These are phyloP conservation scores for Xylaria multiplex DNA, from an alignment of 2,329 filamentous ascomycete genomes.

Conservation along the genomic window DNA sequence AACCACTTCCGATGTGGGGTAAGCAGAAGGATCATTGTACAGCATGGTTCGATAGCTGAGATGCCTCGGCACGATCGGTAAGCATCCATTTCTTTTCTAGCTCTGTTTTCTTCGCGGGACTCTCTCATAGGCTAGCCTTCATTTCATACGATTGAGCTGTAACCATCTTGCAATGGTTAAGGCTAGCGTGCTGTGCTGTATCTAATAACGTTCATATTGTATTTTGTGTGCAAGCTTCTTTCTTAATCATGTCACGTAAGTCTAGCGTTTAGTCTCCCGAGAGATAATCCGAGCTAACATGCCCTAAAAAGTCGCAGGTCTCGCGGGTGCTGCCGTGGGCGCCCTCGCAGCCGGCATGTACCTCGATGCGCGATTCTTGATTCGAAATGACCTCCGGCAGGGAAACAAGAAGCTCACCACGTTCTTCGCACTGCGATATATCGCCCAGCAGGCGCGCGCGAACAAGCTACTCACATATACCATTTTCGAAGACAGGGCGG, in stretches of 20 bases:
- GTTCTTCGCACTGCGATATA: constrained; percentile 6
- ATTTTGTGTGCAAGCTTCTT: neutral
- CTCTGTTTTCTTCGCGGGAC: neutral
- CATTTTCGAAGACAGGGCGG: constrained; percentile 43
- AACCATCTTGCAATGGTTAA: neutral
- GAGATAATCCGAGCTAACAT: constrained; percentile 8
- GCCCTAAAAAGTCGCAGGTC: constrained; percentile 15
- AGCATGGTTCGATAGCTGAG: constrained; percentile 1
- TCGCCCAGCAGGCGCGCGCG: constrained; percentile 50
- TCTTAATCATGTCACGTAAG: constrained; percentile 27
- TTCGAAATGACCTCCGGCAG: constrained; percentile 35
- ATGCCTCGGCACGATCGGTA: constrained; percentile 15
- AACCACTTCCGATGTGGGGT: neutral
- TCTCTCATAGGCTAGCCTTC: neutral
- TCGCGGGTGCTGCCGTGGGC: constrained; percentile 29
- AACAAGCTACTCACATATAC: constrained; percentile 43
- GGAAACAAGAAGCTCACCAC: constrained; percentile 14
- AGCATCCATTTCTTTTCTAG: constrained; percentile 2
- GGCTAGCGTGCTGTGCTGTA: neutral
- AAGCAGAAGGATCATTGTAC: neutral
- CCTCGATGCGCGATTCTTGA: constrained; percentile 30
- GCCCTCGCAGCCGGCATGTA: constrained; percentile 36
- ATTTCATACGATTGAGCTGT: neutral
- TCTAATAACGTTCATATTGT: neutral
- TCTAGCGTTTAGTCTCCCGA: neutral